Conservation (phyloP, 2,329 filamentous ascomycete species). For the Dothideomycetes sp. region DNA sequence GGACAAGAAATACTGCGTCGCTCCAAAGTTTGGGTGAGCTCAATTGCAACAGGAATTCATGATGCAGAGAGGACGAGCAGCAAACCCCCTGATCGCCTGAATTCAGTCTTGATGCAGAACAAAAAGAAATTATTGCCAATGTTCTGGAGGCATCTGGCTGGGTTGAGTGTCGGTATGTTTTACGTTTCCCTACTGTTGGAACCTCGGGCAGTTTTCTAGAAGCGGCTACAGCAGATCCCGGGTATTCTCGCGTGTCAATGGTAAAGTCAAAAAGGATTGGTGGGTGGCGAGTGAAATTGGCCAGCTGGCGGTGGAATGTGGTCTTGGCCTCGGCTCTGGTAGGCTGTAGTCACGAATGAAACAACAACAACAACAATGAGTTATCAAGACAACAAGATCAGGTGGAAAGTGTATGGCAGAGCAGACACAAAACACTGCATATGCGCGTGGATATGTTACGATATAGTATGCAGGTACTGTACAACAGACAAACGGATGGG, state of each 20-base stretch:
- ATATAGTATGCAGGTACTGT: too few relatives aligned
- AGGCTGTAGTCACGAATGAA: too few relatives aligned
- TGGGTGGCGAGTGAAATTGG: slow-evolving; percentile 4
- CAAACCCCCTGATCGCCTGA: slow-evolving; percentile 1
- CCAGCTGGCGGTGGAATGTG: slow-evolving; percentile 10
- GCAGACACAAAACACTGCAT: too few relatives aligned
- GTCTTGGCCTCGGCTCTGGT: too few relatives aligned
- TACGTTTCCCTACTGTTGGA: slow-evolving; percentile 3
- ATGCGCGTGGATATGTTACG: too few relatives aligned
- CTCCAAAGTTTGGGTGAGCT: too few relatives aligned
- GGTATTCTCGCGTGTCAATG: slow-evolving; percentile 8
- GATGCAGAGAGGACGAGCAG: neutral
- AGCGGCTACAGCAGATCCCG: slow-evolving; percentile 7
- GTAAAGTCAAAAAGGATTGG: slow-evolving; percentile 9
- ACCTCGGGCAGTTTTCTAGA: slow-evolving; percentile 10
- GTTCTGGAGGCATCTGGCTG: slow-evolving; percentile 7
- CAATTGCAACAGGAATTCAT: neutral
- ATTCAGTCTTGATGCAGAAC: neutral
- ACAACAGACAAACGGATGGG: too few relatives aligned
- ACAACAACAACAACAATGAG: too few relatives aligned
- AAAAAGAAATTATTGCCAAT: slow-evolving; percentile 2
- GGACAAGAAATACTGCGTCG: too few relatives aligned
- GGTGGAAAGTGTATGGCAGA: too few relatives aligned
- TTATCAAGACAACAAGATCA: too few relatives aligned
- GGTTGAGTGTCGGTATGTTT: slow-evolving; percentile 10